Evolutionary conservation across 73 alveolate species (phyloP).

Genomic region (Paramecium primaurelia): DNA sequence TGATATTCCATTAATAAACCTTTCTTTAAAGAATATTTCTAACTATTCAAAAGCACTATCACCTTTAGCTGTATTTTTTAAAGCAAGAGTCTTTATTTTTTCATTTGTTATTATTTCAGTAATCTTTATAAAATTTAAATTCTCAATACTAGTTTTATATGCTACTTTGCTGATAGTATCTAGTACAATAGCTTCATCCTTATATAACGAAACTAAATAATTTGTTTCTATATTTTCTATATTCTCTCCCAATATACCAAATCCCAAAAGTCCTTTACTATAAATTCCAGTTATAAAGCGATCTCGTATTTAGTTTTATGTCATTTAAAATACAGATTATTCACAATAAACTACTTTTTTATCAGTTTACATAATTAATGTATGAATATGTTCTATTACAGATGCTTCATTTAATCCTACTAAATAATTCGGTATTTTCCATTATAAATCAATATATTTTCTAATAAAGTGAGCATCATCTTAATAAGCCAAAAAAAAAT

Average conservation of each 20-base stretch:
- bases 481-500: slow-evolving; percentile 1
- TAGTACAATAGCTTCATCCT: background rate
- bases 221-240: background rate
- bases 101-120: slow-evolving; percentile 40
- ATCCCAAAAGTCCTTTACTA: slow-evolving; percentile 7
- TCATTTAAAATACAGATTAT: background rate
- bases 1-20: slow-evolving; percentile 19
- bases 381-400: background rate
- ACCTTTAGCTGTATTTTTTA: background rate
- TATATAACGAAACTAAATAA: background rate
- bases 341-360: slow-evolving; percentile 11
- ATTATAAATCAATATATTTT: background rate
- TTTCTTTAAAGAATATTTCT: background rate
- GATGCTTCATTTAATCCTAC: background rate
- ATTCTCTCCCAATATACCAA: background rate
- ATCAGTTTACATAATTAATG: background rate
- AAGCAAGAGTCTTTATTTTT: background rate
- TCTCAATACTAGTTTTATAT: background rate
- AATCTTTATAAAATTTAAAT: background rate
- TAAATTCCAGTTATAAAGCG: slow-evolving; percentile 18
- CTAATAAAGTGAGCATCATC: slow-evolving; percentile 17
- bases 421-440: background rate
- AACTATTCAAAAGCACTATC: slow-evolving; percentile 4
- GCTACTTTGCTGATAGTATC: background rate
- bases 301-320: background rate